Evolutionary conservation across 1,284 basidiomycete genomes (phyloP), one percentile per base, ranked within the genome.

Genomic region (Trametes versicolor): DNA sequence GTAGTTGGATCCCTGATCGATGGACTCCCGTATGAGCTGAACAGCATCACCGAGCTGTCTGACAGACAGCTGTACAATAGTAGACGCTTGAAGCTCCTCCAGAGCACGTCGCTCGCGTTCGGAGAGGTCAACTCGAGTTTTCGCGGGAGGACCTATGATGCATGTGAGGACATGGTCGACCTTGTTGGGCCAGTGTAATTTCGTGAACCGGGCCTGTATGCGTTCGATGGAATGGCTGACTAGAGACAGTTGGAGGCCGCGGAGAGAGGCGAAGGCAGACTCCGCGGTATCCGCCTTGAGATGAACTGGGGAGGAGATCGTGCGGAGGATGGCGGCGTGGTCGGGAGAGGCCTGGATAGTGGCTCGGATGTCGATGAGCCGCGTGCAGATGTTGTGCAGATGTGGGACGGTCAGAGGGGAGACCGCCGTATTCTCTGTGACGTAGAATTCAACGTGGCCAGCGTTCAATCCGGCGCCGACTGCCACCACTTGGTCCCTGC

Each of bases 331-430:
- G 21, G 45, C 23, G 45, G 45, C 45, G 23, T 4, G 23, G 23
- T 48, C 23, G 8, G 45, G 45, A 25, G 45, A 48, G 23, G 45
- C 45, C 23, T 48, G 45, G 45, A 48, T 48, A 25, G 45, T 25
- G 23, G 45, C 23, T 21, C 45, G 45, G 45, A 25, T 45, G 21
- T 48, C 13, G 45, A 48, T 25, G 45, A 48, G 45, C 45, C 23
- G 45, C 23, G n/a, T 48, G 45, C 45, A 48, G n/a, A 48, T 48
- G 21, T 48, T 48, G 45, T 21, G 21, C 45, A 48, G 45, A 25
- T 48, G 45, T 25, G 21, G n/a, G 23, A 48, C 45, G 9, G 21
- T 25, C 21, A 23, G 7, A 25, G 45, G 13, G 13, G 23, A 25
- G 9, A 48, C 45, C 21, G 23, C 45, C 23, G 45, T 23, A 48